A percentile compares a stretch with the other conserved stretches of the same genome.
These are phyloP conservation scores for Globisporangium okanoganense DNA, from an alignment of 352 stramenopile species.

Conservation along the genomic window DNA sequence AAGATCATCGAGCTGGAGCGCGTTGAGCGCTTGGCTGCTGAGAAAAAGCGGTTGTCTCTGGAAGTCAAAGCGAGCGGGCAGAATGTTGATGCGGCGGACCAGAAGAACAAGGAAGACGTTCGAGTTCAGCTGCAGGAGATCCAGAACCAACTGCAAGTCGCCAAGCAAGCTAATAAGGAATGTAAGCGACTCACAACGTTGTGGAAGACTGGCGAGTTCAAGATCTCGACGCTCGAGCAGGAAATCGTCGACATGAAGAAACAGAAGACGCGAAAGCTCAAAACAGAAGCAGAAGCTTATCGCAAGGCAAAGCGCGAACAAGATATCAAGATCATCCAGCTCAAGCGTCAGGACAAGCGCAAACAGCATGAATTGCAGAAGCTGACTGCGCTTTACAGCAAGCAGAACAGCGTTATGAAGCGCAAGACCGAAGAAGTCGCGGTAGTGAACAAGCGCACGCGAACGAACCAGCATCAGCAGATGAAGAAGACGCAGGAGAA, in stretches of 20 bases:
- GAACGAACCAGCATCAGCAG: slow-evolving; percentile 23
- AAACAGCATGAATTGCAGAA: slow-evolving; percentile 59
- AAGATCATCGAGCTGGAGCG: slow-evolving; percentile 41
- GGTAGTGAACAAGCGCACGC: slow-evolving; percentile 40
- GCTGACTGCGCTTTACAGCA: slow-evolving; percentile 27
- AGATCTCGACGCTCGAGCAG: slow-evolving; percentile 42
- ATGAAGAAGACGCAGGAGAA: slow-evolving; percentile 31
- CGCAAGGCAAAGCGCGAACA: slow-evolving; percentile 43
- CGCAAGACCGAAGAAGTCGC: slow-evolving; percentile 55
- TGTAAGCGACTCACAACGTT: slow-evolving; percentile 31
- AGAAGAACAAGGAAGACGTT: slow-evolving; percentile 8
- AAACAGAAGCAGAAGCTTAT: slow-evolving; percentile 32
- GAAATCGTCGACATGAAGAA: slow-evolving; percentile 51
- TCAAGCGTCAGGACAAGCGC: slow-evolving; percentile 56
- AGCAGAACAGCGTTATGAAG: slow-evolving; percentile 49
- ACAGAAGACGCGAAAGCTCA: slow-evolving; percentile 34
- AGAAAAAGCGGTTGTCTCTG: slow-evolving; percentile 28
- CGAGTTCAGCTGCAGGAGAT: slow-evolving; percentile 22
- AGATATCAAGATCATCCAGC: slow-evolving; percentile 41
- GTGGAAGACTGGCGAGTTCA: slow-evolving; percentile 34
- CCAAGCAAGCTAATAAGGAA: slow-evolving; percentile 30
- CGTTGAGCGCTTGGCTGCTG: slow-evolving; percentile 18
- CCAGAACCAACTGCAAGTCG: slow-evolving; percentile 30
- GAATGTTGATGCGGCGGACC: background rate
- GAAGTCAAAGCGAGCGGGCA: slow-evolving; percentile 15